These are phyloP conservation scores for Rhodamnia argentea DNA, from an alignment of 345 rosid genomes.

Conservation along the genomic window DNA sequence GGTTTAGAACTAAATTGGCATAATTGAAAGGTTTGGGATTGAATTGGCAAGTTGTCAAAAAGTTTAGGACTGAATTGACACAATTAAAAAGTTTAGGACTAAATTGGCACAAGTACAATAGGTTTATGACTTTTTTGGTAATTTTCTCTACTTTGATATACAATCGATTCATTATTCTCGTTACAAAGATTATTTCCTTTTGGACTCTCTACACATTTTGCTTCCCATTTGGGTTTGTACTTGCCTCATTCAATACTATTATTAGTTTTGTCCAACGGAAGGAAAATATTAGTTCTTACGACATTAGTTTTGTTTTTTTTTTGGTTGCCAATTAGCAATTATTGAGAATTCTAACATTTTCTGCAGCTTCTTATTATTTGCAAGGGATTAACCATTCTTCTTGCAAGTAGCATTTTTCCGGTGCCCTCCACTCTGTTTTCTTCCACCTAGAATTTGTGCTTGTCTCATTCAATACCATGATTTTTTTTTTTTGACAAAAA, in stretches of 20 bases:
- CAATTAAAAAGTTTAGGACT: too few relatives aligned
- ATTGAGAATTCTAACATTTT: background rate
- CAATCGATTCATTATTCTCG: background rate
- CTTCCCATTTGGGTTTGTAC: background rate
- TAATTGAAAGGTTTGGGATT: too few relatives aligned
- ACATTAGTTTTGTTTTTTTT: background rate
- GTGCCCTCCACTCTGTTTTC: background rate
- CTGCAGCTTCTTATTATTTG: background rate
- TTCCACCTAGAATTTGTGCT: background rate
- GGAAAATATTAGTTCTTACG: background rate
- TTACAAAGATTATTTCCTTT: background rate
- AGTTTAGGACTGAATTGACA: too few relatives aligned
- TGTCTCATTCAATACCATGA: background rate
- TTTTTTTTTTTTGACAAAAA: background rate
- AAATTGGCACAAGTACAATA: too few relatives aligned
- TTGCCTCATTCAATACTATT: background rate
- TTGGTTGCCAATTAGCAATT: background rate
- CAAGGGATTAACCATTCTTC: background rate
- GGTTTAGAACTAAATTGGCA: too few relatives aligned
- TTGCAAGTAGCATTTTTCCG: background rate
- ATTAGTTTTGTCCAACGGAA: background rate
- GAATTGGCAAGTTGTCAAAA: too few relatives aligned
- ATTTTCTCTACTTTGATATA: background rate
- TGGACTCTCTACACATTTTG: background rate
- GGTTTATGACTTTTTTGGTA: too few relatives aligned